Evolutionary conservation across 2,329 filamentous ascomycete genomes (phyloP).

Genomic region (Paraphaeosphaeria sporulosa): DNA sequence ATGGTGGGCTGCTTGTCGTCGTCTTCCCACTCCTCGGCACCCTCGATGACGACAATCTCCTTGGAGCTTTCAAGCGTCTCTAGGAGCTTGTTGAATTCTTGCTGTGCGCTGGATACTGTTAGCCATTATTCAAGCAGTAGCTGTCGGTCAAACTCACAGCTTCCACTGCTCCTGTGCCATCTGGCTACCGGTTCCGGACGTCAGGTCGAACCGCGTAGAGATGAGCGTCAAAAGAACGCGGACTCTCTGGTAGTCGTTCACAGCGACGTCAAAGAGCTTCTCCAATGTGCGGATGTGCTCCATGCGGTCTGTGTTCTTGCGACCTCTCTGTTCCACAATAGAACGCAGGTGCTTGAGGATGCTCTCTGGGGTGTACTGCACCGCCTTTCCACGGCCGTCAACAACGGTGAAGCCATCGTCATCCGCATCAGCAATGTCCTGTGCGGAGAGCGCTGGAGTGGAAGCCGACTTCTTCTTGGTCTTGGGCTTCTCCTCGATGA

Average conservation of each 20-base stretch:
- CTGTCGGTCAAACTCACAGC: conserved; percentile 54
- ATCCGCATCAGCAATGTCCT: conserved; percentile 64
- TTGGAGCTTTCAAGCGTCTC: conserved; percentile 79
- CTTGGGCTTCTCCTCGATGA: conserved; percentile 70
- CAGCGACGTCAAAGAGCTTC: conserved; percentile 88
- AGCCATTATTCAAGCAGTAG: conserved; percentile 19
- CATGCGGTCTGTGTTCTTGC: conserved; percentile 95
- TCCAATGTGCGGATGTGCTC: conserved; percentile 99
- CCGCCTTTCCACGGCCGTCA: conserved; percentile 84
- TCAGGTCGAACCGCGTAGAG: conserved; percentile 93
- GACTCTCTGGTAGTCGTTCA: conserved; percentile 91
- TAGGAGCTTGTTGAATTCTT: conserved; percentile 81
- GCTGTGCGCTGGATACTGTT: conserved; percentile 66
- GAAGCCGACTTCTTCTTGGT: conserved; percentile 54
- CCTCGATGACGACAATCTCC: conserved; percentile 86
- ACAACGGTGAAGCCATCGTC: conserved; percentile 91
- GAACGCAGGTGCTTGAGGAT: conserved; percentile 95
- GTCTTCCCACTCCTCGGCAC: conserved; percentile 97
- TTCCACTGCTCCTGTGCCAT: conserved; percentile 99
- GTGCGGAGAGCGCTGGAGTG: conserved; percentile 60
- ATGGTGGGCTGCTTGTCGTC: conserved; percentile 90
- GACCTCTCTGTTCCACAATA: conserved; percentile 94
- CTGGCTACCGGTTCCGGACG: conserved; percentile 76
- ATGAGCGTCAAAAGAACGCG: conserved; percentile 90
- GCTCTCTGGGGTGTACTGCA: conserved; percentile 94